phyloP scores from a whole-genome alignment of 1,284 basidiomycete species.

The Fomitiporia mediterranea region DNA sequence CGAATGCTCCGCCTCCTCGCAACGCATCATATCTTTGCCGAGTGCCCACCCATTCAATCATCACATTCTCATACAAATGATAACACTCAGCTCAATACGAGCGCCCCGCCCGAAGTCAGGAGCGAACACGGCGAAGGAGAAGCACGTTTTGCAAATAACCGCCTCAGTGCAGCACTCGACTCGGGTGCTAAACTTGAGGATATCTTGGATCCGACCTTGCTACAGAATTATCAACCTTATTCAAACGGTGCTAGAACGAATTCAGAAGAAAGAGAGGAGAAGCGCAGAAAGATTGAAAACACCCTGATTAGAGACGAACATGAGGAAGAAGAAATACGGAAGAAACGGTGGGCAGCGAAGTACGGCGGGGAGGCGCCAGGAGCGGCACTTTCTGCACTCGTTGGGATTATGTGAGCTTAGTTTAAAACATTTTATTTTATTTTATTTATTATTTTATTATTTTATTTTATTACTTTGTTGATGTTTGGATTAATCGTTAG shows the following conservation, averaged over 20 bases:
- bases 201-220: neutral
- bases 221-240: no score
- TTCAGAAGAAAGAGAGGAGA: neutral
- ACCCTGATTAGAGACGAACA: neutral
- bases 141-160: constrained; percentile 33
- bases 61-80: neutral
- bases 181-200: constrained; percentile 25
- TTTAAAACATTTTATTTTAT: neutral
- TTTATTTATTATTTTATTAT: neutral
- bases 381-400: constrained; percentile 14
- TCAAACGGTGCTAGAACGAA: neutral
- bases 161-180: constrained; percentile 29
- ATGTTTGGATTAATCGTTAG: constrained; percentile 16
- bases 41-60: constrained; percentile 29
- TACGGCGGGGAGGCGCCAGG: constrained; percentile 8
- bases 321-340: neutral
- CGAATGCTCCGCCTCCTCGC: constrained; percentile 33
- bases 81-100: no score
- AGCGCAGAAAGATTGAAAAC: neutral
- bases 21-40: constrained; percentile 33
- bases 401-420: constrained; percentile 8
- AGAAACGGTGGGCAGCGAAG: constrained; percentile 7
- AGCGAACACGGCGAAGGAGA: constrained; percentile 22
- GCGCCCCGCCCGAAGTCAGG: neutral
- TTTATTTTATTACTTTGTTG: neutral